Evolutionary conservation across 2,329 filamentous ascomycete species (phyloP), one percentile per base, ranked within the genome.

Genomic region (Dothiorella sarmentorum): DNA sequence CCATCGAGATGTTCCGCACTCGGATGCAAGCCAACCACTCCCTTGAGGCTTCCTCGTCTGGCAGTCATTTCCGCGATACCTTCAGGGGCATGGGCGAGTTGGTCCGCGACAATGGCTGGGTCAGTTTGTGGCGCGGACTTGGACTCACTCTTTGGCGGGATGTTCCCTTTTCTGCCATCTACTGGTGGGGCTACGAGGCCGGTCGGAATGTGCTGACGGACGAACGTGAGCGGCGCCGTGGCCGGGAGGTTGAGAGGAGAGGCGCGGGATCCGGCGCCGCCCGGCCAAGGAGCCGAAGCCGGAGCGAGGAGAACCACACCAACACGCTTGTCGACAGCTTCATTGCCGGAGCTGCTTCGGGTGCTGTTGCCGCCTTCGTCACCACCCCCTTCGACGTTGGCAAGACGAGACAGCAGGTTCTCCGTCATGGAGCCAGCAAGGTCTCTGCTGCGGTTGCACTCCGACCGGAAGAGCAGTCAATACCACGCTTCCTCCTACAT

Each of bases 301-400:
- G 58, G 31, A 86, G 80, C 62, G 78, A 80, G 43, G 86, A 92
- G 67, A 88, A 88, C 60, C 89, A 90, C 63, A 81, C 81, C 2
- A 84, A 87, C 4, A 94, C 92, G 0, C 91, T 97, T 57, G 75
- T 89, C 24, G 93, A 97, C 74, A 94, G 90, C 66, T 99, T 97
- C 68, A 76, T 91, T 17, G 90, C 93, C 0, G 94, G 94, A 17
- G 91, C 91, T 0, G 73, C 83, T 2, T 94, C 92, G 0, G 94
- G 94, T 3, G 88, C 89, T 0, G 82, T 94, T 26, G 91, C 94
- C 0, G 92, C 93, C 1, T 82, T 97, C 20, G 80, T 94, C 18
- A 99, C 94, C 0, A 97, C 90, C 60, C 94, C 94, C 0, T 99
- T 99, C 67, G 94, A 99, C 68, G 94, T 99, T 0, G 94, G 94